Base-by-base conservation (phyloP, 257 asterid genomes). In the Solanum medicagineum region DNA sequence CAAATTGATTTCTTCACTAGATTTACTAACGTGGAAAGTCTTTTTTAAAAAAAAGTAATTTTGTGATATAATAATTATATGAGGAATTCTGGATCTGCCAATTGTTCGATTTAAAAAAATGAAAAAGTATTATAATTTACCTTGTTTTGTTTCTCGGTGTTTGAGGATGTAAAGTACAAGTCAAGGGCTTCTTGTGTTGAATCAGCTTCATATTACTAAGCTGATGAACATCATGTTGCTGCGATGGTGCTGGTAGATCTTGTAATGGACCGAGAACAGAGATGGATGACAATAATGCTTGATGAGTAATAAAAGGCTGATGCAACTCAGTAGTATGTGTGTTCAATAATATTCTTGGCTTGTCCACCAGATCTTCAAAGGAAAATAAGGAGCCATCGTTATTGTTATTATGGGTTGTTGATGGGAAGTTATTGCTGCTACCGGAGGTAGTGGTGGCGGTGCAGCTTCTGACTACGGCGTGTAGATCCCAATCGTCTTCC, bases 401-500 rank as follows among this genome's bases (percentile, higher is more conserved):
- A 26, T 26, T 26, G 29, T 26, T 26, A 26, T 45, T 86, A 26
- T 92, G 89, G 68, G 75, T 90, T 59, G 86, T 89, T 19, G 82
- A 77, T 22, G 85, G 86, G 70, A 85, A 86, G 60, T 85, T 57
- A 15, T 42, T 45, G 59, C 75, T 40, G 11, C 73, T 26, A 83
- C 22, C 6, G n/a, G 85, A 47, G 89, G 87, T 3, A 85, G 89
- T 15, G 59, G 88, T 1, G 90, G 96, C 83, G 88, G 94, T 81
- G 96, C 95, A 95, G 92, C 99, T 93, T 89, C 99, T 86, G 77
- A 95, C 99, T 88, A 95, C 97, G 86, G 99, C 99, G 56, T 93
- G 91, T 11, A 95, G 95, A 92, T 92, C 98, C 99, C 99, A 95
- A 81, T 94, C 99, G 24, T 93, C 98, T 17, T 88, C 96, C 99